phyloP scores from a whole-genome alignment of 371 early-diverging fungal species.

The Zychaea mexicana region DNA sequence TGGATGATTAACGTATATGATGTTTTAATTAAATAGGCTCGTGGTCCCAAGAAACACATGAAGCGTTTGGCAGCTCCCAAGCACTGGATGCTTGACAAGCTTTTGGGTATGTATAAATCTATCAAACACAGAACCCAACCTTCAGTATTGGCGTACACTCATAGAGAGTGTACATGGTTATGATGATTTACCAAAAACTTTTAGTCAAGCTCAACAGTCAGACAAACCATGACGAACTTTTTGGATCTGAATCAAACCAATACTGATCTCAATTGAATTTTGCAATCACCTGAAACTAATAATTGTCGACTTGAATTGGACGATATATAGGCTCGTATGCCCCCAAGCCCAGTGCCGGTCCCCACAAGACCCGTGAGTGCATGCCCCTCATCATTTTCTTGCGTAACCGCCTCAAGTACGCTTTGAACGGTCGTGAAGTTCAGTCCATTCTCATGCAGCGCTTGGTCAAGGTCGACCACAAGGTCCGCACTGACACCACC shows the following conservation, averaged over 20 bases:
- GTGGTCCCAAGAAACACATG: constrained; percentile 99
- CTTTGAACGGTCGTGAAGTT: constrained; percentile 98
- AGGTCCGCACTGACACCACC: constrained; percentile 98
- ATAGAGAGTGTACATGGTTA: neutral
- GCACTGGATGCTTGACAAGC: constrained; percentile 99
- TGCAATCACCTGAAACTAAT: neutral
- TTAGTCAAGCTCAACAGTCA: constrained; percentile 31
- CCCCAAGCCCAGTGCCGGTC: constrained; percentile 98
- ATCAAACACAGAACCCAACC: no score
- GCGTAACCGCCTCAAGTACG: constrained; percentile 99
- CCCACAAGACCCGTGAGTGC: constrained; percentile 99
- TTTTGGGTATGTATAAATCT: constrained; percentile 49
- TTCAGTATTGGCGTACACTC: no score
- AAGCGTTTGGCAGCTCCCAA: constrained; percentile 99
- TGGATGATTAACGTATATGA: neutral
- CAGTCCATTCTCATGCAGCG: constrained; percentile 97
- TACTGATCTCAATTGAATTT: no score
- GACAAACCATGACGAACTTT: constrained; percentile 28
- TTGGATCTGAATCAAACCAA: constrained; percentile 19
- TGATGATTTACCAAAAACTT: constrained; percentile 20
- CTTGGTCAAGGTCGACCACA: constrained; percentile 98
- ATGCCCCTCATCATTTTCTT: constrained; percentile 98
- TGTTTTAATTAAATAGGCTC: constrained; percentile 65
- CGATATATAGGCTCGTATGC: constrained; percentile 68
- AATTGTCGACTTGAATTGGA: neutral